Evolutionary conservation across 2,329 filamentous ascomycete species (phyloP).

Genomic region (Beauveria scarabaeidicola): DNA sequence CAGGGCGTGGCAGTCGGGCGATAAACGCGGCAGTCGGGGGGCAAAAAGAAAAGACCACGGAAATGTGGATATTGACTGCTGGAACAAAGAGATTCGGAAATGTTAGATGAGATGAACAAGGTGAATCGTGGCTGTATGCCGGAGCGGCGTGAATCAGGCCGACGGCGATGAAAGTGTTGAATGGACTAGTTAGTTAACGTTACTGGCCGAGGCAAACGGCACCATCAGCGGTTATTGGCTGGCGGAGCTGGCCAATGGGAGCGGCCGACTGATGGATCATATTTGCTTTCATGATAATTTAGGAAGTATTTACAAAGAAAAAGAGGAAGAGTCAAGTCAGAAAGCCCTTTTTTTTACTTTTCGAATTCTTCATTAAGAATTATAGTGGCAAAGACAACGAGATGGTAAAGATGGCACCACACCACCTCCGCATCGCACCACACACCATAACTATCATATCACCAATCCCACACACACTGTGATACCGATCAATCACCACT

Average conservation of each 20-base stretch:
- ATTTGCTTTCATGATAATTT: background rate
- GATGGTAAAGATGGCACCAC: background rate
- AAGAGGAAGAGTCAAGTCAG: background rate
- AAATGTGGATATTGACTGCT: background rate
- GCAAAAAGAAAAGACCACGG: background rate
- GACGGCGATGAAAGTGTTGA: background rate
- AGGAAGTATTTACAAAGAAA: background rate
- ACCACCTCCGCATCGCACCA: background rate
- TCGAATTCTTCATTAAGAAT: too few species aligned
- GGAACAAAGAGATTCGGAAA: background rate
- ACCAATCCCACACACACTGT: background rate
- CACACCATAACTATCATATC: background rate
- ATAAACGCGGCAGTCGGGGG: background rate
- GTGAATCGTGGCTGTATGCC: background rate
- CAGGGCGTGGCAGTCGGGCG: background rate
- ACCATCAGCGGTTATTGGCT: background rate
- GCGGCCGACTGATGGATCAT: background rate
- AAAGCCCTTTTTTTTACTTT: too few species aligned
- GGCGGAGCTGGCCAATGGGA: background rate
- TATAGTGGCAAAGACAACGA: too few species aligned
- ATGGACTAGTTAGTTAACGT: background rate
- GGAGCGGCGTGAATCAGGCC: background rate
- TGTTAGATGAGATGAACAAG: background rate
- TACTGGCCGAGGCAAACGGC: background rate
- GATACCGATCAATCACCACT: background rate